Evolutionary conservation across 805 yeast genomes (phyloP).

Genomic region (Hermanozyma aechmeae): DNA sequence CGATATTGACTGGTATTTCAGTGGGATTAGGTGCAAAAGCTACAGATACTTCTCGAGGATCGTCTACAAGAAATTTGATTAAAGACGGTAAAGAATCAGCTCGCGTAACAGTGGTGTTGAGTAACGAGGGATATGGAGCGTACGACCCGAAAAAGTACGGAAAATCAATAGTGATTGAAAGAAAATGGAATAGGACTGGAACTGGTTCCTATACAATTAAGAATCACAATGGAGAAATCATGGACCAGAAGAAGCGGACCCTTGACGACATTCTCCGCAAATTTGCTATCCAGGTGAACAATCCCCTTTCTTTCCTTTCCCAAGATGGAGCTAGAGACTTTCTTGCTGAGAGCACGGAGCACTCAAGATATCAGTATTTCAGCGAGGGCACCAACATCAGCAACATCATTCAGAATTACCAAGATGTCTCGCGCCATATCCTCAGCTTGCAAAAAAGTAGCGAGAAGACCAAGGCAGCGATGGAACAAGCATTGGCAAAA

Average conservation of each 20-base stretch:
- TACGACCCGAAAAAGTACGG: slow-evolving; percentile 64
- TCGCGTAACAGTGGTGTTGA: slow-evolving; percentile 52
- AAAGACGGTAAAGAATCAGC: slow-evolving; percentile 71
- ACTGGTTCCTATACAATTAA: slow-evolving; percentile 45
- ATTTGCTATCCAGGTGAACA: slow-evolving; percentile 73
- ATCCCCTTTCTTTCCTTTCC: slow-evolving; percentile 85
- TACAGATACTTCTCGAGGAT: slow-evolving; percentile 76
- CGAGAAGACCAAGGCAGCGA: slow-evolving; percentile 15
- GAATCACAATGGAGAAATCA: slow-evolving; percentile 38
- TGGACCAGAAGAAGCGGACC: slow-evolving; percentile 55
- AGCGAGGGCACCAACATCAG: slow-evolving; percentile 73
- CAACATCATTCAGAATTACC: slow-evolving; percentile 51
- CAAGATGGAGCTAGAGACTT: slow-evolving; percentile 93
- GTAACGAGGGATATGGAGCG: slow-evolving; percentile 59
- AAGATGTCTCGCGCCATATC: slow-evolving; percentile 17
- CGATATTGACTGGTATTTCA: slow-evolving; percentile 78
- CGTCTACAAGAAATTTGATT: slow-evolving; percentile 58
- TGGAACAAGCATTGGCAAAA: slow-evolving; percentile 15
- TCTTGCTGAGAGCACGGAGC: slow-evolving; percentile 65
- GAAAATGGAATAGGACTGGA: slow-evolving; percentile 51
- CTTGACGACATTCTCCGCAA: slow-evolving; percentile 60
- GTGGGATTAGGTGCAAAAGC: slow-evolving; percentile 89
- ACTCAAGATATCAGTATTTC: slow-evolving; percentile 64
- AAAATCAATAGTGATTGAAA: slow-evolving; percentile 54
- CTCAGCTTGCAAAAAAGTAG: slow-evolving; percentile 19